Base-by-base conservation (phyloP, 75 land plant genomes). In the Cunninghamia lanceolata region DNA sequence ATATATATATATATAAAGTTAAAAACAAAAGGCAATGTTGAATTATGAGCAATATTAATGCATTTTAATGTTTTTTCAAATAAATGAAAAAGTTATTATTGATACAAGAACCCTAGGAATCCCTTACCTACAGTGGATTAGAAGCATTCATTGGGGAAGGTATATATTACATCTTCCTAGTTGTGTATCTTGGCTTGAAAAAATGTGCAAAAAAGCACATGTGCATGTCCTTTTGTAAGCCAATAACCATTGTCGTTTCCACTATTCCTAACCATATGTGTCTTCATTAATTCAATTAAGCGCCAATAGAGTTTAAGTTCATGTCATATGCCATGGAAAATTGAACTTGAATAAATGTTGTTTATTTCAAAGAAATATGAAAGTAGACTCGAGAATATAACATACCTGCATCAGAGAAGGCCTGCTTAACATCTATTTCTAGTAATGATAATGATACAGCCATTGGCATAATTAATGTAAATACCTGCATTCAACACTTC, bases 391-490 rank as follows among this genome's bases (percentile, higher is more conserved):
- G 4, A 43, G 34, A n/a, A 38, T 47, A 56, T 28, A 50, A 47
- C 36, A 25, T 50, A 84, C 70, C 47, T 84, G 52, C 46, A 82
- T 42, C 19, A 39, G 83, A 43, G 52, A 42, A 43, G 46, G 86
- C 81, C 2, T 28, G 84, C 83, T 85, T 42, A 21, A 85, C 81
- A 73, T 85, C 83, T 35, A 59, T 85, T 53, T 84, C 85, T 13
- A 84, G n/a, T 50, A 84, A 35, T 50, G 85, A 50, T 38, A 84
- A 56, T 11, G 85, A 50, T 32, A 84, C 85, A 21, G 59, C 85
- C 85, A 84, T 84, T 52, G 85, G 85, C 85, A 84, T 84, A 36
- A 50, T 35, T 52, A 84, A 28, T 7, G 47, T 84, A 25, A 84
- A 56, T 45, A 84, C 85, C 75, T 71, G 75, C 75, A 71, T 32